Evolutionary conservation across 805 yeast species (phyloP), one percentile per base, ranked within the genome.

Genomic region (Scheffersomyces coipomensis): DNA sequence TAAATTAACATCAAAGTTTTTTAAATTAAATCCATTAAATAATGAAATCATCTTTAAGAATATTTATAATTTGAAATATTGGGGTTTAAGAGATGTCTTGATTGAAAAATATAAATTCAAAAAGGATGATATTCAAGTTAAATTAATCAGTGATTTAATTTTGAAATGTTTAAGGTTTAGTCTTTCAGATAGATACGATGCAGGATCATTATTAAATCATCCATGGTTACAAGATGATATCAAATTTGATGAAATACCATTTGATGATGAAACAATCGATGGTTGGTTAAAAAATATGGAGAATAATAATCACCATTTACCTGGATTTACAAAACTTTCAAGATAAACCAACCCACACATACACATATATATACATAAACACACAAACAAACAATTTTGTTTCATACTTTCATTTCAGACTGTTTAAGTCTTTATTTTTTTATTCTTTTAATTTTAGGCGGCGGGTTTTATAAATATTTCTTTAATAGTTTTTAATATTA

Each of bases 141-240:
- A 45, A 25, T 66, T 73, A 27, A 56, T 77, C 13, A 49, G 71
- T 4, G 75, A 70, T 40, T 76, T 81, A 42, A 60, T 81, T 27
- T 48, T 63, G 34, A 68, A 75, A 39, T 76, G 83, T 66, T 62
- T 81, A 34, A 64, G 60, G 34, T 68, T 71, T 48, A 69, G 73
- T 48, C 76, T 81, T 19, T 56, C 57, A 32, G 68, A 68, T 10
- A 64, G 86, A 38, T 71, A 66, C 36, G 85, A 79, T 60, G 76
- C 81, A 19, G 75, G 77, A 27, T 67, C 77, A 6, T 65, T 79
- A 56, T 60, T 73, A 34, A 63, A 70, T 22, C 84, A 79, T 53
- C 71, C 77, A 4, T 81, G 81, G 80, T 56, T 79, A 3, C 39
- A 42, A 3, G 48, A 47, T 19, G 49, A 45, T 19, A 19, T 39